These are phyloP conservation scores for Phytopythium sindhum DNA, from an alignment of 352 stramenopile genomes.

Conservation along the genomic window DNA sequence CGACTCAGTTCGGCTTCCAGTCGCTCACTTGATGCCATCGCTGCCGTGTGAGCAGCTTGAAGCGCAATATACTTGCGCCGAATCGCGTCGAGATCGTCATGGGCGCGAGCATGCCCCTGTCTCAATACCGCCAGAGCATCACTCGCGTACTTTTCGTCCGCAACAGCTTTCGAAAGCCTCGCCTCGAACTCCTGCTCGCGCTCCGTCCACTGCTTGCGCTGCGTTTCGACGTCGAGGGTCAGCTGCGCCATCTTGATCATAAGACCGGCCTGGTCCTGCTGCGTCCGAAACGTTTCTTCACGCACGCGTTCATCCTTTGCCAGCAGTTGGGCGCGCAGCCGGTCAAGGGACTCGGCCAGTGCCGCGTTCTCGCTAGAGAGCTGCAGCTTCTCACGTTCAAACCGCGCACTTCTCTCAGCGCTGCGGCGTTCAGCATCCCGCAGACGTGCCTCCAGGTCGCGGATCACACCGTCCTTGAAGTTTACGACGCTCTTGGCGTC, in stretches of 20 bases:
- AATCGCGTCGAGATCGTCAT: background rate
- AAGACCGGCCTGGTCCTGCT: slow-evolving; percentile 31
- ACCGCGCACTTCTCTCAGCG: slow-evolving; percentile 11
- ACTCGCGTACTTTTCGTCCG: background rate
- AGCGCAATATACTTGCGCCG: slow-evolving; percentile 1
- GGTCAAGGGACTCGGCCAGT: slow-evolving; percentile 12
- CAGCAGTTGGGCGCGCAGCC: slow-evolving; percentile 15
- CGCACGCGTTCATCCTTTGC: slow-evolving; percentile 4
- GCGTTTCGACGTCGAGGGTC: slow-evolving; percentile 27
- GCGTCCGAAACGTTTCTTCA: slow-evolving; percentile 17
- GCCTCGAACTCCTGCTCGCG: slow-evolving; percentile 18
- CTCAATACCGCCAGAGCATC: background rate
- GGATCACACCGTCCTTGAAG: slow-evolving; percentile 61
- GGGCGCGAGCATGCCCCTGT: background rate
- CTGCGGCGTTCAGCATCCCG: slow-evolving; percentile 25
- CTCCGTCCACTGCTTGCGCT: slow-evolving; percentile 18
- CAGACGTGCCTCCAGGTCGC: slow-evolving; percentile 38
- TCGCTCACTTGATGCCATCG: slow-evolving; percentile 7
- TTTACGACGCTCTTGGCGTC: slow-evolving; percentile 69
- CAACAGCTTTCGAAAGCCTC: background rate
- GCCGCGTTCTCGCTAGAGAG: slow-evolving; percentile 11
- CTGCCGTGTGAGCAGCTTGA: slow-evolving; percentile 2
- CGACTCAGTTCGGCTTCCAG: slow-evolving; percentile 17
- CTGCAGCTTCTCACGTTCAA: slow-evolving; percentile 13
- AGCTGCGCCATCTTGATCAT: slow-evolving; percentile 29